These are phyloP conservation scores for Margaritispora aquatica DNA, from an alignment of 495 filamentous ascomycete species.

Conservation along the genomic window DNA sequence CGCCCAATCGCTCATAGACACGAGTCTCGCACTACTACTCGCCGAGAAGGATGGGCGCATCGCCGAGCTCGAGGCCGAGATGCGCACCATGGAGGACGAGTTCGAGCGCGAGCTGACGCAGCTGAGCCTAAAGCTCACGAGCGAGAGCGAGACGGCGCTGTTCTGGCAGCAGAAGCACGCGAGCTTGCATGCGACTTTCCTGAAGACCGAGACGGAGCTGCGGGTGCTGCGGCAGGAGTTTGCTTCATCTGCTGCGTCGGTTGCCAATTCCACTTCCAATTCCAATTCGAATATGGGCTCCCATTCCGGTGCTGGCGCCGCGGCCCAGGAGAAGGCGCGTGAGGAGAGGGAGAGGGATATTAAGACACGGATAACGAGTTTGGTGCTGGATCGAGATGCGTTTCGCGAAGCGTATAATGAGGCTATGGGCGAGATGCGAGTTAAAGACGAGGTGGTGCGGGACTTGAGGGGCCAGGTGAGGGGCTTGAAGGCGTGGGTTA, in stretches of 20 bases:
- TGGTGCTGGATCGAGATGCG: constrained; percentile 35
- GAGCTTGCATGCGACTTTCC: constrained; percentile 34
- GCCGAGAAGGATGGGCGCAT: constrained; percentile 36
- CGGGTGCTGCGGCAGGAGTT: constrained; percentile 34
- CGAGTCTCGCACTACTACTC: neutral
- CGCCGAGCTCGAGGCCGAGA: constrained; percentile 36
- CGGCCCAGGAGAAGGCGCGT: neutral
- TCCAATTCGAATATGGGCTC: neutral
- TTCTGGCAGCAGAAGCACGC: constrained; percentile 44
- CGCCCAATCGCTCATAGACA: neutral
- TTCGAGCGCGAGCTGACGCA: constrained; percentile 40
- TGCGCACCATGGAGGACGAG: constrained; percentile 36
- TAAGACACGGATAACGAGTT: constrained; percentile 18
- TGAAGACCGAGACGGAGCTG: constrained; percentile 37
- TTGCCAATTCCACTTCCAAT: neutral
- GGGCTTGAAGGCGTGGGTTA: constrained; percentile 51
- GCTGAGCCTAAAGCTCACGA: constrained; percentile 36
- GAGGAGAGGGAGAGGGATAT: constrained; percentile 28
- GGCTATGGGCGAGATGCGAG: constrained; percentile 28
- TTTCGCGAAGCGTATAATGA: constrained; percentile 36
- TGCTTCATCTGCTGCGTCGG: constrained; percentile 4
- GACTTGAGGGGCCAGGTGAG: constrained; percentile 39
- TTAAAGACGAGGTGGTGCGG: constrained; percentile 37
- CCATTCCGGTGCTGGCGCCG: neutral
- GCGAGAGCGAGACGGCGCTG: constrained; percentile 36